Evolutionary conservation across 441 rosid species (phyloP), one percentile per base, ranked within the genome.

Genomic region (Lepidium campestre): DNA sequence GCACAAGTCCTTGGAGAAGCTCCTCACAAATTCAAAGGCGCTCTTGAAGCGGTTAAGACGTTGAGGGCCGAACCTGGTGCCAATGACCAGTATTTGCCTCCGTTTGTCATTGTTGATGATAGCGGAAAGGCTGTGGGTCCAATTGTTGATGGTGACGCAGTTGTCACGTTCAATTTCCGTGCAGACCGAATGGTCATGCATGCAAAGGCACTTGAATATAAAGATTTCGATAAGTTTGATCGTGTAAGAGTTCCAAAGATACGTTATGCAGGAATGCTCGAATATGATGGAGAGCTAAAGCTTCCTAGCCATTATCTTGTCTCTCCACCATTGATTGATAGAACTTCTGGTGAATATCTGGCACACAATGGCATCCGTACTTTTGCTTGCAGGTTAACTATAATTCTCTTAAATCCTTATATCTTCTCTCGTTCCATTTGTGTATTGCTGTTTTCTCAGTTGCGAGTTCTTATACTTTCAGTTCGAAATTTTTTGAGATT

Each of bases 1-100:
- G 99, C 99, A 62, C 99, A 94, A 74, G 97, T 94, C 65, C 98
- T 88, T 31, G 99, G 99, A 44, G 97, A 91, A 86, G 99, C 99
- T 62, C 97, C 97, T 0, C 59, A 94, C 84, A 86, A 89, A 77
- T 94, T 94, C 71, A 85, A 41, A 52, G 83, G 52, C 62, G 93
- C 97, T 15, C 79, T 91, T 70, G 98, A 94, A 82, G 99, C 99
- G 11, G 85, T 91, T 59, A 86, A 89, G 84, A 91, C 75, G 62
- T 66, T 94, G 75, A 84, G 99, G 75, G 79, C 75, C 27, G 82
- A 61, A 0, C 79, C 88, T 58, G 86, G 85, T 10, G 85, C 90
- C 18, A 94, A 80, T 70, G 99, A 94, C 72, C 99, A 94, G 73
- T 94, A 88, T 73, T 68, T 94, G 31, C 93, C 96, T 58, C 90